Evolutionary conservation across 352 stramenopile species (phyloP).

Genomic region (Phytopythium oedochilum): DNA sequence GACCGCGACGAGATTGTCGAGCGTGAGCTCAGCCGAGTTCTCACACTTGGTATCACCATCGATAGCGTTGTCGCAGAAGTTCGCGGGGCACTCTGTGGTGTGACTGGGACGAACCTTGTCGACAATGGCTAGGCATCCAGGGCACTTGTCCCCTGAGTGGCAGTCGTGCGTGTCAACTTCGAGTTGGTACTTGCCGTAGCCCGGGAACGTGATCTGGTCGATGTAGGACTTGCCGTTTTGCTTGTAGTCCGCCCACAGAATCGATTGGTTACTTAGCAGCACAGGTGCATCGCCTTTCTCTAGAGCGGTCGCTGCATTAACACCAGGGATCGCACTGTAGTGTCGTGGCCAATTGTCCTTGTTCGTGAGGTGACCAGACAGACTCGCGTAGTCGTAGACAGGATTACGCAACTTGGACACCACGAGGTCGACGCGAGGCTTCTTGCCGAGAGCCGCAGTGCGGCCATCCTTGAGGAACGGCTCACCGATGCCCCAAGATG

Average conservation of each 20-base stretch:
- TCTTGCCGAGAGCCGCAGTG: slow-evolving; percentile 17
- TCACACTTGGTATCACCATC: slow-evolving; percentile 7
- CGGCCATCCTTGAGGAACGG: slow-evolving; percentile 60
- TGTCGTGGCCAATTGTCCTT: background rate
- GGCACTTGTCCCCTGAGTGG: slow-evolving; percentile 27
- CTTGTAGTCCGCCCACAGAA: slow-evolving; percentile 59
- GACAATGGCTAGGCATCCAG: slow-evolving; percentile 48
- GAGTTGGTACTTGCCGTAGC: slow-evolving; percentile 55
- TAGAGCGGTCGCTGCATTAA: background rate
- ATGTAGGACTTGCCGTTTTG: slow-evolving; percentile 24
- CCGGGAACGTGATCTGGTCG: slow-evolving; percentile 31
- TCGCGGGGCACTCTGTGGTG: slow-evolving; percentile 28
- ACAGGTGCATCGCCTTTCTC: background rate
- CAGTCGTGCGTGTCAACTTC: slow-evolving; percentile 52
- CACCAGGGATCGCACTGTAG: background rate
- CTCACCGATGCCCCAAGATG: slow-evolving; percentile 29
- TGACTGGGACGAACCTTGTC: slow-evolving; percentile 39
- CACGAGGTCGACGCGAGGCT: slow-evolving; percentile 16
- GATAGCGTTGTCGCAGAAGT: slow-evolving; percentile 27
- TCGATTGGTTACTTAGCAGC: slow-evolving; percentile 5
- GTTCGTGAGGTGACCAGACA: background rate
- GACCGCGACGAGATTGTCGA: slow-evolving; percentile 27
- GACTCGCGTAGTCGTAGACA: background rate
- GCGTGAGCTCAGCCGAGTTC: slow-evolving; percentile 19
- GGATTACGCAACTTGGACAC: background rate